Evolutionary conservation across 1,139 yeast genomes (phyloP).

Genomic region (Protomyces arabidopsidicola): DNA sequence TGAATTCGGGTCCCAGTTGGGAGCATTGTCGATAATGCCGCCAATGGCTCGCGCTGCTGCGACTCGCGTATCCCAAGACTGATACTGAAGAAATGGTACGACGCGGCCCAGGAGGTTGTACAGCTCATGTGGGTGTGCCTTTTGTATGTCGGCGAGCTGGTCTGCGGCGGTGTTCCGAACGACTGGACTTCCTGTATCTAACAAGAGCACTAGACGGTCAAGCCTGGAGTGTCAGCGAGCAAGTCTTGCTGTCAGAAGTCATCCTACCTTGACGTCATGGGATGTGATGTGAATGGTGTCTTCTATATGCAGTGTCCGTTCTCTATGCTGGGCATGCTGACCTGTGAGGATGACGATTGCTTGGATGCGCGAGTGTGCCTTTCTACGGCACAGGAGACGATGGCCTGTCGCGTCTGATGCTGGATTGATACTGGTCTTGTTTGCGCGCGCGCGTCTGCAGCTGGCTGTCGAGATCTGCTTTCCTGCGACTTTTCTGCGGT

Average conservation of each 20-base stretch:
- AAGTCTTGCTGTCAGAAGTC: not conserved
- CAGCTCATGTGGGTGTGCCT: conserved; percentile 90
- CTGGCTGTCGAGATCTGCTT: not conserved
- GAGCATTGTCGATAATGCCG: conserved; percentile 76
- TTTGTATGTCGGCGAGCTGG: conserved; percentile 89
- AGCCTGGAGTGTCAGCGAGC: conserved; percentile 4
- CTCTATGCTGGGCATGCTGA: too few relatives aligned
- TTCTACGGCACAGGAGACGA: not conserved
- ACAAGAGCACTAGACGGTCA: conserved; percentile 39
- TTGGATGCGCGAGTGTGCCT: too few relatives aligned
- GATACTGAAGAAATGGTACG: conserved; percentile 76
- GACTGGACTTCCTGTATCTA: conserved; percentile 92
- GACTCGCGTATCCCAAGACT: conserved; percentile 93
- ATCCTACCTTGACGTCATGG: not conserved
- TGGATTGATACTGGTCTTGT: not conserved
- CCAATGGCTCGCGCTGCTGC: conserved; percentile 95
- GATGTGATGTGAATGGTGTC: not conserved
- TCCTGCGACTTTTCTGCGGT: not conserved
- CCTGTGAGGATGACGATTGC: too few relatives aligned
- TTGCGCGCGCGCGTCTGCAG: not conserved
- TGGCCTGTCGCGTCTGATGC: not conserved
- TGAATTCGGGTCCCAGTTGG: conserved; percentile 77
- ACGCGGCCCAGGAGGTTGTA: conserved; percentile 79
- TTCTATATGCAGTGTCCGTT: not conserved
- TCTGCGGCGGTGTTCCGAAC: conserved; percentile 97